A percentile compares a stretch with the other conserved stretches of the same genome.
These are phyloP conservation scores for Osmozyma mogii DNA, from an alignment of 805 yeast species.

Conservation along the genomic window DNA sequence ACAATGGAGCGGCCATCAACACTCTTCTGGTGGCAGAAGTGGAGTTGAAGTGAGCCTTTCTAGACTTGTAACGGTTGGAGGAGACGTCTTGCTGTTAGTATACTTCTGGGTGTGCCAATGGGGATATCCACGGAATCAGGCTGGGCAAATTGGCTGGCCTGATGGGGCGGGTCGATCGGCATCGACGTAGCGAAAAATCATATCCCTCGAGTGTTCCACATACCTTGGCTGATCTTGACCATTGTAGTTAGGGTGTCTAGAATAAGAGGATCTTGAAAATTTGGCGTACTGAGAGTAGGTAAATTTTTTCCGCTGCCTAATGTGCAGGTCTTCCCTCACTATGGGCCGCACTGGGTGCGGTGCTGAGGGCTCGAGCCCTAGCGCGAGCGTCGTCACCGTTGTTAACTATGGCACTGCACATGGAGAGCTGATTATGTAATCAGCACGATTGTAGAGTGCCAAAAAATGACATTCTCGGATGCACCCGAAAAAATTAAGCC, in stretches of 20 bases:
- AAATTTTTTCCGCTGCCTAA: constrained; percentile 10
- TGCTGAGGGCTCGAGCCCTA: constrained; percentile 15
- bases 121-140: too few species aligned
- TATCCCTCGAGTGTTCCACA: constrained; percentile 13
- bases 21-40: constrained; percentile 94
- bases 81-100: constrained; percentile 78
- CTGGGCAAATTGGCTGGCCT: too few species aligned
- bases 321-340: constrained; percentile 8
- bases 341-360: neutral
- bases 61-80: constrained; percentile 97
- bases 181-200: neutral
- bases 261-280: constrained; percentile 5
- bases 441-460: too few species aligned
- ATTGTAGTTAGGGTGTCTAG: constrained; percentile 26
- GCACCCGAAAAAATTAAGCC: constrained; percentile 29
- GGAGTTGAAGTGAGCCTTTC: constrained; percentile 99
- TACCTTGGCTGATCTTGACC: constrained; percentile 63
- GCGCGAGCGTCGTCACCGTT: too few species aligned
- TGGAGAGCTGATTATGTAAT: too few species aligned
- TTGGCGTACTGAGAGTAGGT: constrained; percentile 7
- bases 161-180: neutral
- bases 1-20: constrained; percentile 95
- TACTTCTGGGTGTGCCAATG: too few species aligned
- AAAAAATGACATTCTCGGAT: too few species aligned
- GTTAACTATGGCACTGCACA: too few species aligned